Percentiles rank a stretch among this genome's conserved stretches.
Conservation (phyloP, 805 yeast species). For the Candida schatavii region DNA sequence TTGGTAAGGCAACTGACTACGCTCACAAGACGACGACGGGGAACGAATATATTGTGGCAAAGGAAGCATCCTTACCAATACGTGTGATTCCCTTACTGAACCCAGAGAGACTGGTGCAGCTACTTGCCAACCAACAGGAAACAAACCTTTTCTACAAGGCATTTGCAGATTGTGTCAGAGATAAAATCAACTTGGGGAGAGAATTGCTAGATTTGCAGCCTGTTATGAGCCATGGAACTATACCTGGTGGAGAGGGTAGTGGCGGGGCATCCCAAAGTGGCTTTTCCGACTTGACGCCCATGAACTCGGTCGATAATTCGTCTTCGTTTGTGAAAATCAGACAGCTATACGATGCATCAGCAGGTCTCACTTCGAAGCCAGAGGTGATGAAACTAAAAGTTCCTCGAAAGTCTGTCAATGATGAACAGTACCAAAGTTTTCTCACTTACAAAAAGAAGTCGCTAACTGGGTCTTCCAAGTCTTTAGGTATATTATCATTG, state of each 20-base stretch:
- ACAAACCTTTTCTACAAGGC: conserved; percentile 30
- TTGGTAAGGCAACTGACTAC: conserved; percentile 39
- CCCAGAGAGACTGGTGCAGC: conserved; percentile 17
- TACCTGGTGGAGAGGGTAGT: background rate
- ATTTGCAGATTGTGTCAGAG: conserved; percentile 27
- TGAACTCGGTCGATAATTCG: conserved; percentile 15
- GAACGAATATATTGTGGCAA: conserved; percentile 38
- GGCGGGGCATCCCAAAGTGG: background rate
- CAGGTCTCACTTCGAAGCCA: background rate
- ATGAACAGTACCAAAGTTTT: conserved; percentile 24
- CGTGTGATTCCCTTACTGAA: conserved; percentile 32
- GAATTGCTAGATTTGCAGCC: conserved; percentile 10
- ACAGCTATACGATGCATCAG: conserved; percentile 30
- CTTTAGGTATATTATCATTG: conserved; percentile 30
- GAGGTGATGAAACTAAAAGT: conserved; percentile 1
- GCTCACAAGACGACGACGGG: background rate
- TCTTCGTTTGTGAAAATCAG: conserved; percentile 19
- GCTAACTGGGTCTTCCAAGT: conserved; percentile 29
- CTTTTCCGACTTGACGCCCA: conserved; percentile 14
- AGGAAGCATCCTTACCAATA: conserved; percentile 29
- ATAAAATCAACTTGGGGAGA: conserved; percentile 23
- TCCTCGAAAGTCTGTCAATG: background rate
- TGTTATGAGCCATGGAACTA: background rate
- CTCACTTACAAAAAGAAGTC: conserved; percentile 32
- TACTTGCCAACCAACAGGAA: conserved; percentile 15